Base-by-base conservation (phyloP, 805 yeast genomes). In the Yamadazyma takamatsuzukensis region DNA sequence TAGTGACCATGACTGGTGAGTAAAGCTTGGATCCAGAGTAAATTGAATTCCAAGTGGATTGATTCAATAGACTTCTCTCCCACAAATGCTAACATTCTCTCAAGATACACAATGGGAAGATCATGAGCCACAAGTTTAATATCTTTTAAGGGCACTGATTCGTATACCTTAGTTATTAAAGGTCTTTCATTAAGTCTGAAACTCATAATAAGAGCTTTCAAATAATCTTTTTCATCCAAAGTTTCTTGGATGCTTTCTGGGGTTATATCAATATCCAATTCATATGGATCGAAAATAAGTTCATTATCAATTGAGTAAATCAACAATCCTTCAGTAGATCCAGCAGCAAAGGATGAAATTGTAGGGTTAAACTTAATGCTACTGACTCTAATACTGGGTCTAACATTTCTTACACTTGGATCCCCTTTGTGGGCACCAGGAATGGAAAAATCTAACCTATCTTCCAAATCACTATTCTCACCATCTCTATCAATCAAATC, bases 241-340 rank as follows among this genome's bases (percentile, higher is more conserved):
- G 78, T 72, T 34, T 76, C 81, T 21, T 76, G 37, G 0, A 88
- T 81, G 4, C 83, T 64, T 28, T 77, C 83, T 1, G 96, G 94
- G 0, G 98, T 93, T 18, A 90, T 78, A 48, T 93, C 97, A 29
- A 88, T 68, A 53, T 90, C 97, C 52, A 93, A 70, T 56, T 93
- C 97, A 54, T 86, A 86, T 21, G 98, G 98, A 65, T 93, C 98
- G 53, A 93, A 93, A 18, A 80, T 63, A 30, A 81, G 60, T 8
- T 75, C 64, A 30, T 79, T 80, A 56, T 90, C 94, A 24, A 88
- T 74, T 1, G 95, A 81, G 54, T 75, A 93, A 1, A 93, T 67
- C 36, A 88, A 64, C 28, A 93, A 64, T 6, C 98, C 98, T 56
- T 90, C 97, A 0, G 98, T 93, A 0, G 96, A 80, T 0, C 96